Conservation (phyloP, 164 flowering plant species). For the Stephania yunnanensis region DNA sequence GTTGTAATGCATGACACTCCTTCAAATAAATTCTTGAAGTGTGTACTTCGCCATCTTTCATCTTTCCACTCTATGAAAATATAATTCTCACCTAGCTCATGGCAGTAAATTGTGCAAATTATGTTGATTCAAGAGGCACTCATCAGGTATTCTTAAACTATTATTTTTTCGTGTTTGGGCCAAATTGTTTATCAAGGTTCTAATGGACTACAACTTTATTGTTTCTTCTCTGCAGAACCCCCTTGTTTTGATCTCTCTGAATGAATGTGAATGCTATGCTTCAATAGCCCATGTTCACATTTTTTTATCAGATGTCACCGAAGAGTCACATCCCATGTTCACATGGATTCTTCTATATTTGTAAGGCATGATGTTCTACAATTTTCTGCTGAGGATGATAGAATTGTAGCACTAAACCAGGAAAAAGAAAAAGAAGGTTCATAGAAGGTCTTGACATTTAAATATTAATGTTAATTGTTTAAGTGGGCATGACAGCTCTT, state of each 20-base stretch:
- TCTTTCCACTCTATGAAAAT: neutral
- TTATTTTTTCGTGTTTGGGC: neutral
- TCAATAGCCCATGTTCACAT: no score
- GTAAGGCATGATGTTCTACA: no score
- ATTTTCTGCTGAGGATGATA: no score
- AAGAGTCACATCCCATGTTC: no score
- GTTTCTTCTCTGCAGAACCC: neutral
- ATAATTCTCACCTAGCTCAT: neutral
- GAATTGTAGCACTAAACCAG: no score
- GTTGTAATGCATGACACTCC: conserved; percentile 54
- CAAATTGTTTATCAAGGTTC: neutral
- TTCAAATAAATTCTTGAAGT: conserved; percentile 28
- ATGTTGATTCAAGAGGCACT: neutral
- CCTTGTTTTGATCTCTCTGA: neutral
- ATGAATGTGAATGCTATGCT: neutral
- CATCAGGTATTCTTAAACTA: neutral
- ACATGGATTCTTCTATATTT: no score
- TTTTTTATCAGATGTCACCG: no score
- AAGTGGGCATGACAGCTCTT: no score
- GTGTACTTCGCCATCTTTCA: neutral
- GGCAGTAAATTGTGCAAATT: neutral
- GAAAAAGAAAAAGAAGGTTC: no score
- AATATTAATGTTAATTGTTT: no score
- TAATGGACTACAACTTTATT: neutral
- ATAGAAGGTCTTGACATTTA: no score